Base-by-base conservation (phyloP, 495 filamentous ascomycete genomes). In the Penicillium crystallinum region DNA sequence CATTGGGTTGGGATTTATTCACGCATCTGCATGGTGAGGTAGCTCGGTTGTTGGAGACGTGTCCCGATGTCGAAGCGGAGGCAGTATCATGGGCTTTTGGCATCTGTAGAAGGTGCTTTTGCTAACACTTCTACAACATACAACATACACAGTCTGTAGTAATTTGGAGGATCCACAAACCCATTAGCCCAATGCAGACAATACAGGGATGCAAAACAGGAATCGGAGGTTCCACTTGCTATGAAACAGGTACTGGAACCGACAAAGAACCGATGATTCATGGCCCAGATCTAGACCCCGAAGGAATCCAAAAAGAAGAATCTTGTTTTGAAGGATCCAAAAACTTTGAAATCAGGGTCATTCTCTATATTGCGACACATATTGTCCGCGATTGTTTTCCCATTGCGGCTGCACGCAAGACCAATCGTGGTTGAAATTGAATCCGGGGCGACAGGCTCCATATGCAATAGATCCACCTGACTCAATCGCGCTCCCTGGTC, bases 371-470 rank as follows among this genome's bases (percentile, higher is more conserved):
- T 29, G 31, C 36, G 52, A 67, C 15, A 54, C 61, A 57, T 67
- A 67, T 38, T 66, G 49, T 36, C 23, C 23, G 54, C 71, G 58
- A 19, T 70, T 57, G 21, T 71, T 56, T 49, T 66, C 57, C 71
- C 73, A 77, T 36, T 27, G 53, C 3, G 74, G 74, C 62, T 76
- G 70, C 49, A 76, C 41, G 57, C 69, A 69, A 25, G 55, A 59
- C 74, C 75, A 75, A 61, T 76, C 67, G 42, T 59, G 55, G 48
- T 66, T 65, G 46, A 77, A 76, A 38, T 65, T 49, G 49, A 80
- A 77, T 8, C 69, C 69, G 40, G 70, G 75, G 40, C 66, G 67
- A 59, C 77, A 71, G 37, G 53, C 58, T 11, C 52, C 69, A 53
- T 70, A 72, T 22, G 52, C 57, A 34, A 61, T 51, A 74, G 39